These are phyloP conservation scores for Sporothrix luriei DNA, from an alignment of 2,329 filamentous ascomycete species.

Conservation along the genomic window DNA sequence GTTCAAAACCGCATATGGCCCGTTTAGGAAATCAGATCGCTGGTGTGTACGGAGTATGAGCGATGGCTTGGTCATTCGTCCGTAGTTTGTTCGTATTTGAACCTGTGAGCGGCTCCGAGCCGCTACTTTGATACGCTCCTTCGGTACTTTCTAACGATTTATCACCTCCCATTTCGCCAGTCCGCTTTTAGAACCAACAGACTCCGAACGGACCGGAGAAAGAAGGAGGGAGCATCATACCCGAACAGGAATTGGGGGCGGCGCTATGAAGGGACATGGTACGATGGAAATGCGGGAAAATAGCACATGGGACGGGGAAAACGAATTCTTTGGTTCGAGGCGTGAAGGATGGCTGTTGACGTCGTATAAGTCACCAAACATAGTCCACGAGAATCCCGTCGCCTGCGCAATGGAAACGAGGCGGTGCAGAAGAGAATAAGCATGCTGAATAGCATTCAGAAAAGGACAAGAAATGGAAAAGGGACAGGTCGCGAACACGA, in stretches of 20 bases:
- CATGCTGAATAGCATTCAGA: neutral
- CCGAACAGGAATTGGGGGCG: neutral
- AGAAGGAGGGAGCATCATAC: neutral
- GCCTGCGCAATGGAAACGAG: neutral
- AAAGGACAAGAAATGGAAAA: neutral
- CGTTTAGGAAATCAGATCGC: too few species aligned
- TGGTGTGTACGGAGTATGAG: too few species aligned
- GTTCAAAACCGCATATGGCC: too few species aligned
- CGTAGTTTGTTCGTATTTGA: too few species aligned
- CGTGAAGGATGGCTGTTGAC: too few species aligned
- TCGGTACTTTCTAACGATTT: neutral
- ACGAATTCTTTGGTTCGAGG: neutral
- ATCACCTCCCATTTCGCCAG: neutral
- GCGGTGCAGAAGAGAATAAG: neutral
- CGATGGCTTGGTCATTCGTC: too few species aligned
- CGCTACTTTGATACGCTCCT: too few species aligned
- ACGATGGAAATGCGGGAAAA: neutral
- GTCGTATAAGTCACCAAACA: too few species aligned
- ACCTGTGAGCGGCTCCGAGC: too few species aligned
- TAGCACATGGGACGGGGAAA: neutral
- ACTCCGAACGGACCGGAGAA: neutral
- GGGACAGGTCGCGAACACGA: neutral
- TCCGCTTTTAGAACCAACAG: conserved; percentile 14
- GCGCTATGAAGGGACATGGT: neutral
- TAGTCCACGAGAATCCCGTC: neutral